Evolutionary conservation across 345 rosid genomes (phyloP).

Genomic region (Citrus medica): DNA sequence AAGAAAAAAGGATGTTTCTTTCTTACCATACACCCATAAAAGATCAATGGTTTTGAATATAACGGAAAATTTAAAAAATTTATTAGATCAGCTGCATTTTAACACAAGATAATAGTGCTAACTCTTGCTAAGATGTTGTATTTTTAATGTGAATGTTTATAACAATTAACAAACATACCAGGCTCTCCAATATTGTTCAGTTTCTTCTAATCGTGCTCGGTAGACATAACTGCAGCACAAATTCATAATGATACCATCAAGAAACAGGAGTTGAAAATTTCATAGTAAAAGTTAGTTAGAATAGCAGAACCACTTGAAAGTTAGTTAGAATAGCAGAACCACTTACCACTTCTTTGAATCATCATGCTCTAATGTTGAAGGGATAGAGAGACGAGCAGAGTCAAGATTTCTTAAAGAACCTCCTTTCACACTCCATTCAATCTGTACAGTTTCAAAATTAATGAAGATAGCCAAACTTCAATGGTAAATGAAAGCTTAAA

Average conservation of each 20-base stretch:
- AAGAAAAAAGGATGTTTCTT: neutral
- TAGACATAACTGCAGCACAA: constrained; percentile 62
- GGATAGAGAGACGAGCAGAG: constrained; percentile 90
- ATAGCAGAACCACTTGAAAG: constrained; percentile 17
- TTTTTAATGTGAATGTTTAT: neutral
- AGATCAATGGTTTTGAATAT: neutral
- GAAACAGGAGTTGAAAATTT: neutral
- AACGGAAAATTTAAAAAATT: neutral
- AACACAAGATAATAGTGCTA: neutral
- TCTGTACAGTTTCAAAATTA: constrained; percentile 33
- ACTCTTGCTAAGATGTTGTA: neutral
- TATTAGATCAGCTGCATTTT: neutral
- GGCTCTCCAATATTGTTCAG: constrained; percentile 96
- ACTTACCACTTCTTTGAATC: constrained; percentile 79
- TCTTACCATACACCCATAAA: neutral
- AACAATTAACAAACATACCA: constrained; percentile 46
- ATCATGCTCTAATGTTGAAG: constrained; percentile 67
- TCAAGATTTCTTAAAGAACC: constrained; percentile 83
- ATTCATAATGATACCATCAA: constrained; percentile 16
- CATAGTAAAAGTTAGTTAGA: neutral
- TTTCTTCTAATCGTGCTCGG: constrained; percentile 67
- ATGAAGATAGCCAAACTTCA: constrained; percentile 1
- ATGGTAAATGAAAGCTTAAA: constrained; percentile 6
- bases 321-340: neutral
- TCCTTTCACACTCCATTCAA: constrained; percentile 89